Percentiles rank a stretch among this genome's conserved stretches.
Conservation (phyloP, 495 filamentous ascomycete genomes). For the Aspergillus campestris region DNA sequence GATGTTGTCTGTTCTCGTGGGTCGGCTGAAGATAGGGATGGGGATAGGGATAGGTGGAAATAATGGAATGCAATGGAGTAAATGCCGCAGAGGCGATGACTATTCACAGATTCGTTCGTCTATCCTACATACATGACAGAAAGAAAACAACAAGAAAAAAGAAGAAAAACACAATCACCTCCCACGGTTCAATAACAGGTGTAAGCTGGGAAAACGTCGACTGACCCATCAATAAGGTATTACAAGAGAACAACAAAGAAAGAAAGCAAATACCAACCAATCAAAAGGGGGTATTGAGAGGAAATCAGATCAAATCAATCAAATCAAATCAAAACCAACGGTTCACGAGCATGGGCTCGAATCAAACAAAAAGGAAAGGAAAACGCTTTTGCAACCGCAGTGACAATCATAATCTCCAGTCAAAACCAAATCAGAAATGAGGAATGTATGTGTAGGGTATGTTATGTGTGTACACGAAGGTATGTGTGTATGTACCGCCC, state of each 20-base stretch:
- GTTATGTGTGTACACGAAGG: slow-evolving; percentile 13
- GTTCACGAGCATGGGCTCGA: too few species aligned
- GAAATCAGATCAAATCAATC: slow-evolving; percentile 1
- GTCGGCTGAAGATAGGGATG: too few species aligned
- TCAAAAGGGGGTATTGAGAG: slow-evolving; percentile 29
- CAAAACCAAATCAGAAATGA: background rate
- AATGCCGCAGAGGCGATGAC: too few species aligned
- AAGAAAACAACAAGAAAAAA: too few species aligned
- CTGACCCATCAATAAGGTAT: slow-evolving; percentile 3
- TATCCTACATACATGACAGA: too few species aligned
- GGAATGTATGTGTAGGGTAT: slow-evolving; percentile 9
- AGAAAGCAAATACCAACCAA: slow-evolving; percentile 24
- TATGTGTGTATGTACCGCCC: slow-evolving; percentile 5
- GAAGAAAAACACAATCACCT: background rate
- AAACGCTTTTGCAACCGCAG: background rate
- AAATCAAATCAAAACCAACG: background rate
- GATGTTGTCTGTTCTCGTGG: too few species aligned
- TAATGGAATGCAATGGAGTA: too few species aligned
- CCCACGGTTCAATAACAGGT: background rate
- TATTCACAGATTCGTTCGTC: too few species aligned
- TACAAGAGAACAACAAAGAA: slow-evolving; percentile 6
- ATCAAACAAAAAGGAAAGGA: slow-evolving; percentile 4
- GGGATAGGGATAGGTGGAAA: too few species aligned
- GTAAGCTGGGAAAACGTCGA: background rate
- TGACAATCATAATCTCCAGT: background rate